Evolutionary conservation across 139 green algal species (phyloP).

Genomic region (Zygnema circumcarinatum): DNA sequence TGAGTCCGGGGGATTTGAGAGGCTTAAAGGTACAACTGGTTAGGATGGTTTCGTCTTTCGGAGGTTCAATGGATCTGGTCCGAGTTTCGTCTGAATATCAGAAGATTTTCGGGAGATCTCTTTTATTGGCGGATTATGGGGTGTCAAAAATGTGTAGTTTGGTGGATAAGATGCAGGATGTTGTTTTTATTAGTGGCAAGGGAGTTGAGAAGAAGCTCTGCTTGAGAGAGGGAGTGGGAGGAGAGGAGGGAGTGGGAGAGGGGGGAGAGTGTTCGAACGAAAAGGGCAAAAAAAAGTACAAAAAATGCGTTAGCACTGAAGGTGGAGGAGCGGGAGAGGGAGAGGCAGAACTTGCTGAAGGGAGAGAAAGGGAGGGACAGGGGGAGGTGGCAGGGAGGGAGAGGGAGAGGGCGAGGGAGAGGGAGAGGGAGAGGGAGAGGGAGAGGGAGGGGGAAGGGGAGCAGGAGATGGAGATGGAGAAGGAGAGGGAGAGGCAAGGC

Average conservation of each 20-base stretch:
- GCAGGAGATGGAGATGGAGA: background rate
- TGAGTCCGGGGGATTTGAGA: constrained; percentile 21
- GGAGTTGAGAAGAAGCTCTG: constrained; percentile 10
- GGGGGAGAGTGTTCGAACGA: background rate
- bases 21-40: constrained; percentile 34
- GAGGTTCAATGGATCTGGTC: constrained; percentile 29
- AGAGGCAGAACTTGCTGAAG: background rate
- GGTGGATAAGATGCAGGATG: constrained; percentile 38
- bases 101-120: constrained; percentile 15
- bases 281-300: too few relatives aligned
- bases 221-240: background rate
- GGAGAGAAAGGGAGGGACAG: background rate
- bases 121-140: constrained; percentile 39
- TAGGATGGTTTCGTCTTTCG: background rate
- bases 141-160: constrained; percentile 19
- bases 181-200: background rate
- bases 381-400: background rate
- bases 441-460: background rate
- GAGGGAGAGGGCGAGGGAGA: background rate
- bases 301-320: background rate
- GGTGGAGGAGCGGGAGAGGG: background rate
- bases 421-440: background rate
- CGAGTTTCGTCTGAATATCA: constrained; percentile 35
- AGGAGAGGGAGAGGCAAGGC: background rate
- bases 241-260: background rate